Evolutionary conservation across 176 grass and related monocot genomes (phyloP), one percentile per base, ranked within the genome.

Genomic region (Dendrocalamus sinicus): DNA sequence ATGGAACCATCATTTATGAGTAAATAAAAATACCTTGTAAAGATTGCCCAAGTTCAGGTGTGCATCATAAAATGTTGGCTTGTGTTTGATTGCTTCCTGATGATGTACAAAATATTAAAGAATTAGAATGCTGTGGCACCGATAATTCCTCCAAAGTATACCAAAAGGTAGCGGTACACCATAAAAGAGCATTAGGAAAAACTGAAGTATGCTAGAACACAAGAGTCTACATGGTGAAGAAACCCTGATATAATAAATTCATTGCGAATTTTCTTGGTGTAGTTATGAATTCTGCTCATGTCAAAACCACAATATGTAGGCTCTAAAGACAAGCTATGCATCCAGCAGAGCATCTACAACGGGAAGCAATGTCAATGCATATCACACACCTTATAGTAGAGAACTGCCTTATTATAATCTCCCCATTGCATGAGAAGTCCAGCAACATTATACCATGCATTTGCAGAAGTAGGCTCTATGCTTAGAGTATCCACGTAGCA

Each of bases 371-470:
- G n/a, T 30, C 45, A 77, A 52, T 64, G 61, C 61, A 68, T 24
- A 69, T 12, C 39, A 67, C 73, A 67, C 73, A 89, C 93, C 88
- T 95, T 92, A 63, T 92, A 95, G 78, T 89, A 95, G 12, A 89
- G 9, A 89, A 89, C 83, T 62, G 93, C 91, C 54, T 84, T 92
- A 65, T 81, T 87, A 72, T 87, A 85, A 81, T 95, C 91, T 71
- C 91, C 93, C 76, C 83, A 76, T 63, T 95, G 88, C 90, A 91
- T 87, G 61, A 95, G 89, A 39, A 95, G 76, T 44, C 91, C 91
- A 85, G 93, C 91, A 79, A 95, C 73, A 54, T 92, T 95, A 40
- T 81, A 91, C 91, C 93, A 95, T 9, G 93, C 93, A 85, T 82
- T 91, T 82, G 93, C 89, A 89, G 90, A 91, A 61, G 53, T 89